A percentile compares a stretch with the other conserved stretches of the same genome.
These are phyloP conservation scores for Cornus suecica DNA, from an alignment of 148 eudicot genomes.

Conservation along the genomic window DNA sequence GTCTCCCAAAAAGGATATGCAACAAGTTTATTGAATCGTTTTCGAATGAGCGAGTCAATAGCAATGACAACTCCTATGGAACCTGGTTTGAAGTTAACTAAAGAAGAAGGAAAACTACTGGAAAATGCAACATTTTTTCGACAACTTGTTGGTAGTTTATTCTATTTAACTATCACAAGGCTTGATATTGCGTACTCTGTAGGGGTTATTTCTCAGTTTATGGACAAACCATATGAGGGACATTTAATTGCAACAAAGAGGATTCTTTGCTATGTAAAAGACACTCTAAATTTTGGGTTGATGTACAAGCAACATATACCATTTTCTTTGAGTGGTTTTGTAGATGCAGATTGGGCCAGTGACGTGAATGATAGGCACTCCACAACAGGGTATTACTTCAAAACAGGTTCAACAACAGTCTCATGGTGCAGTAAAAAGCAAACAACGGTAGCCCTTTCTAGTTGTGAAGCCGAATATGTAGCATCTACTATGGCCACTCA, in stretches of 20 bases:
- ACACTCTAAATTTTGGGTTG: constrained; percentile 8
- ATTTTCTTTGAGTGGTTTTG: no score
- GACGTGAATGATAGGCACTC: no score
- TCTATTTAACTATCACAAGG: no score
- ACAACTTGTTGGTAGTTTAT: neutral
- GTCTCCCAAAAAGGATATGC: no score
- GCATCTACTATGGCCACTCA: constrained; percentile 13
- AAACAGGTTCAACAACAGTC: constrained; percentile 1
- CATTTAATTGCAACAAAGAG: no score
- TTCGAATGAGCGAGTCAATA: constrained; percentile 8
- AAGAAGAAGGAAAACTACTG: constrained; percentile 5
- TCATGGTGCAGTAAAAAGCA: neutral
- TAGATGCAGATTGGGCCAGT: no score
- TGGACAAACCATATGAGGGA: no score
- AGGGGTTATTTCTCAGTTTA: no score
- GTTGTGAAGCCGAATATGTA: neutral
- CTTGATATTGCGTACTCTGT: no score
- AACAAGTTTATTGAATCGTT: no score
- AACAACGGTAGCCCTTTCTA: neutral
- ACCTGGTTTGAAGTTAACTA: neutral
- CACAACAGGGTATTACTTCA: no score
- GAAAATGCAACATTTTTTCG: constrained; percentile 11
- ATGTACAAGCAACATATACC: neutral
- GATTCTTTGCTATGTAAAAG: neutral
- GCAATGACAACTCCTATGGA: constrained; percentile 6